Conservation (phyloP, 2,329 filamentous ascomycete genomes). For the Diaporthe eres region DNA sequence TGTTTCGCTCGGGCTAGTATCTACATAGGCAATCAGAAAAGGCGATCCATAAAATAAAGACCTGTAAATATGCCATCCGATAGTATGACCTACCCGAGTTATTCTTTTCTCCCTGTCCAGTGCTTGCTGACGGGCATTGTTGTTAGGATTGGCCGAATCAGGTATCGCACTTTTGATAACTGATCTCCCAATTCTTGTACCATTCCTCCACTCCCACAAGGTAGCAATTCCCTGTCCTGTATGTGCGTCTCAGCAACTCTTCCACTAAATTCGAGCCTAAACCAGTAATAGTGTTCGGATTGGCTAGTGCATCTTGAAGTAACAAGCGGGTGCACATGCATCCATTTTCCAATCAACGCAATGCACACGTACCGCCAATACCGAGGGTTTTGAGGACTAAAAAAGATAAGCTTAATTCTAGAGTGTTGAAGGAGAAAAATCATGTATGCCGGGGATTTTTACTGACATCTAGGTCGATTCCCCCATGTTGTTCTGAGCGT, state of each 20-base stretch:
- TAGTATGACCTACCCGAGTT: neutral
- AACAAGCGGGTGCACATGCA: neutral
- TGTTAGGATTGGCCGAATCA: neutral
- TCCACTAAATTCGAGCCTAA: neutral
- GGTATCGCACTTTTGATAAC: neutral
- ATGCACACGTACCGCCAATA: neutral
- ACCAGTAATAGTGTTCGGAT: neutral
- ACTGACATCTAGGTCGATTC: neutral
- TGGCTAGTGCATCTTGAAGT: too few species aligned
- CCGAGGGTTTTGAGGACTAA: constrained; percentile 4
- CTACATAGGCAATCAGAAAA: neutral
- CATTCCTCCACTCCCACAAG: neutral
- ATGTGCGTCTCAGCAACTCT: neutral
- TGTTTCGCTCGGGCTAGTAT: constrained; percentile 15
- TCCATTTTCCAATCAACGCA: neutral
- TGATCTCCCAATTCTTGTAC: neutral
- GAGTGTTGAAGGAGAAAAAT: neutral
- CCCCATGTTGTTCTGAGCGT: neutral
- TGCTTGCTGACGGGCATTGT: neutral
- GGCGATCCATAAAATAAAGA: too few species aligned
- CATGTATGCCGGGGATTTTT: neutral
- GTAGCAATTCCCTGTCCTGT: neutral
- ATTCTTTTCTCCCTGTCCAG: neutral
- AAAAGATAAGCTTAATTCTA: neutral
- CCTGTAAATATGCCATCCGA: too few species aligned